These are phyloP conservation scores for Aurantiochytrium sp. DNA, from an alignment of 108 stramenopile species.

Conservation along the genomic window DNA sequence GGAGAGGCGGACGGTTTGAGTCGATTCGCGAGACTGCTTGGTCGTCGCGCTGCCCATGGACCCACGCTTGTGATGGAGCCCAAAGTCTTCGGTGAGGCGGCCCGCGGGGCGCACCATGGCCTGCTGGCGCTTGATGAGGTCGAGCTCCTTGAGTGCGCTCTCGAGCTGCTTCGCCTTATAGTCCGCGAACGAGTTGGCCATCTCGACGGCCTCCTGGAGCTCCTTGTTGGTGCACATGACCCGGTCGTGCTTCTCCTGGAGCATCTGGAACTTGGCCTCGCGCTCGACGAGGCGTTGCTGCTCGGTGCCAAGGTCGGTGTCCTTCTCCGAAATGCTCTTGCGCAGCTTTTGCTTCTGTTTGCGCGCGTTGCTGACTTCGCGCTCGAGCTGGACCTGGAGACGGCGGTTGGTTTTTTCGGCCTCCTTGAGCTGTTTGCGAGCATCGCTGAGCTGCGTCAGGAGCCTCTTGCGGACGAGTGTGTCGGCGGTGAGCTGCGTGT, in stretches of 20 bases:
- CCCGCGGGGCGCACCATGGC: no score
- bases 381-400: not conserved
- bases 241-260: not conserved
- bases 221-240: not conserved
- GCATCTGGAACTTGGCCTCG: not conserved
- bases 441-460: slow-evolving; percentile 1
- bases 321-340: not conserved
- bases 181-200: slow-evolving; percentile 19
- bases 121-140: not conserved
- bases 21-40: not conserved
- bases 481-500: not conserved
- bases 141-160: not conserved
- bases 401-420: not conserved
- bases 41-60: not conserved
- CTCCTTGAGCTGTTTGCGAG: slow-evolving; percentile 4
- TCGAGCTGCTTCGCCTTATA: not conserved
- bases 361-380: not conserved
- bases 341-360: not conserved
- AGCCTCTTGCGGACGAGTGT: not conserved
- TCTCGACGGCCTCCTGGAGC: slow-evolving; percentile 13
- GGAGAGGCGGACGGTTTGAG: not conserved
- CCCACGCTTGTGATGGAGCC: not conserved
- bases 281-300: not conserved
- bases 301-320: not conserved
- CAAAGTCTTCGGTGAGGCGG: not conserved